A percentile compares a stretch with the other conserved stretches of the same genome.
phyloP scores from a whole-genome alignment of 805 yeast species.

The Metschnikowia shivogae region DNA sequence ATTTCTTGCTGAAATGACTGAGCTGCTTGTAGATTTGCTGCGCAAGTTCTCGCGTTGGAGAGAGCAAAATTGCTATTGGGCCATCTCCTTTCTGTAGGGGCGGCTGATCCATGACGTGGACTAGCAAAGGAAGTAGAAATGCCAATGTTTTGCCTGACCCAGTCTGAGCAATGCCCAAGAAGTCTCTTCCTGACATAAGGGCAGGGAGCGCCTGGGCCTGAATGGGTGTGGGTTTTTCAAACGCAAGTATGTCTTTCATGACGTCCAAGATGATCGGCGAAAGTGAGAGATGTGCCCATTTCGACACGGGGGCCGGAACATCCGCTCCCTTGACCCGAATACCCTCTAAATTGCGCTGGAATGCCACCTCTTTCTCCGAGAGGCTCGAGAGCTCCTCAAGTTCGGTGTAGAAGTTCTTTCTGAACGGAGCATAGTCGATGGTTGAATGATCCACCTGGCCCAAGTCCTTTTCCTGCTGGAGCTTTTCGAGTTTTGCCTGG shows the following conservation, averaged over 20 bases:
- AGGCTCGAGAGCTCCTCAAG: constrained; percentile 49
- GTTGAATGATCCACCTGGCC: constrained; percentile 44
- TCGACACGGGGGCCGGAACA: constrained; percentile 61
- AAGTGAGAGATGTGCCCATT: constrained; percentile 82
- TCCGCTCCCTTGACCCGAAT: constrained; percentile 58
- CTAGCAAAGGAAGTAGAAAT: constrained; percentile 74
- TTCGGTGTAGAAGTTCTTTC: constrained; percentile 60
- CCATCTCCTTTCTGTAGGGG: constrained; percentile 54
- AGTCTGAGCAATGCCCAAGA: constrained; percentile 92
- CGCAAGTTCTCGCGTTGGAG: constrained; percentile 93
- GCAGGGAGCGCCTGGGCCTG: constrained; percentile 91
- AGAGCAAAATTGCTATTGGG: constrained; percentile 73
- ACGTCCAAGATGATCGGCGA: constrained; percentile 54
- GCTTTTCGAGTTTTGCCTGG: constrained; percentile 35
- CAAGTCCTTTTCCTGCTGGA: constrained; percentile 49
- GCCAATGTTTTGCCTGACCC: constrained; percentile 96
- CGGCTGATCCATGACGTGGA: constrained; percentile 77
- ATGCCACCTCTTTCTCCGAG: constrained; percentile 52
- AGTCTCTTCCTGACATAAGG: constrained; percentile 83
- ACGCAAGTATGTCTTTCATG: constrained; percentile 48
- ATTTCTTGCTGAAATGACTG: constrained; percentile 48
- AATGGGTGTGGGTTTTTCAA: constrained; percentile 72
- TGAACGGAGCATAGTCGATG: constrained; percentile 49
- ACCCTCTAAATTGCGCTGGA: constrained; percentile 55
- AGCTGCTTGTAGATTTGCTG: constrained; percentile 74